Evolutionary conservation across 208 protist genomes (phyloP), one percentile per base, ranked within the genome.

Genomic region (Trypanosoma brucei): DNA sequence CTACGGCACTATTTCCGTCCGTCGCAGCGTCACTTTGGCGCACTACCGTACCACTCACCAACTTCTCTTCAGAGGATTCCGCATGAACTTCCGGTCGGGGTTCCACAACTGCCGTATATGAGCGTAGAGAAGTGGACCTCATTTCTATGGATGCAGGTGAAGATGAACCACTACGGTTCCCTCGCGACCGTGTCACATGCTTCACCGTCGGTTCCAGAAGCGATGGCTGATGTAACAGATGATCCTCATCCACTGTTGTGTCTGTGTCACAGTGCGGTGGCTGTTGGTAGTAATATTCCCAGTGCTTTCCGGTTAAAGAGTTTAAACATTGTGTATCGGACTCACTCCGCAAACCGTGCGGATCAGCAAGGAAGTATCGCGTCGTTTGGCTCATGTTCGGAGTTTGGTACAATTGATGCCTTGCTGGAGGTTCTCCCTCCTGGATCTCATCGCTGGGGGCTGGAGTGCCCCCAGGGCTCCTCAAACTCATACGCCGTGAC

Each of bases 241-340:
- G 6, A 14, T 46, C 42, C 6, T 46, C 50, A 33, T 54, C 54
- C 9, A 58, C 35, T 40, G 54, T 33, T 33, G 54, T 58, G 54
- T 44, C 35, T 6, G 36, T 14, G 36, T 42, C 36, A 11, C 9
- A 4, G 39, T 58, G 31, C 11, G 0, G 39, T 9, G 54, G 22
- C 51, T 55, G 7, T 42, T 40, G 54, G 30, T 31, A 58, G 13
- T 6, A 44, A 13, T 14, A 34, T 42, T 33, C 13, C 54, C 11
- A 31, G 5, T 33, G 30, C 54, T 36, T 58, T 33, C 31, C 11
- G 6, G 30, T 33, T 8, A 33, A 31, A 54, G 50, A 31, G 6
- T 8, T 8, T 8, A n/a, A 7, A 6, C 6, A 46, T 14, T 14
- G 6, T 46, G 42, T 14, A 46, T 46, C 42, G 11, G 11, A 46